A percentile compares a stretch with the other conserved stretches of the same genome.
These are phyloP conservation scores for Rhypophila decipiens DNA, from an alignment of 495 filamentous ascomycete genomes.

Conservation along the genomic window DNA sequence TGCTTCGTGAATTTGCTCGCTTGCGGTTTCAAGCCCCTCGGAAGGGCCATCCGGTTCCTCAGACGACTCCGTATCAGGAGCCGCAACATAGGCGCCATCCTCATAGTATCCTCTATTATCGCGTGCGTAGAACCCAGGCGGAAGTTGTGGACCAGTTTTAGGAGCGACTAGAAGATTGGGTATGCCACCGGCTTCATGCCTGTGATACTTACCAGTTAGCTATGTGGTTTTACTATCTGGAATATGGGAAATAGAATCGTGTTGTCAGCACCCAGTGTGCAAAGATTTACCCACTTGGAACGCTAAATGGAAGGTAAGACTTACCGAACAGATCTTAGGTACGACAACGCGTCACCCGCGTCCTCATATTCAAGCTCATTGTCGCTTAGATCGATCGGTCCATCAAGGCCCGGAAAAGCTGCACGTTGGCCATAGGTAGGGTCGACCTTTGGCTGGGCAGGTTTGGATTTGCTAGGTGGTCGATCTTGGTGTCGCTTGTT, in stretches of 20 bases:
- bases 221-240: constrained; percentile 17
- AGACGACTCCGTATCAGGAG: constrained; percentile 22
- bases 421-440: constrained; percentile 68
- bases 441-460: constrained; percentile 39
- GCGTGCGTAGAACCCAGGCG: constrained; percentile 27
- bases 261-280: constrained; percentile 24
- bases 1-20: constrained; percentile 37
- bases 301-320: constrained; percentile 21
- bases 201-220: constrained; percentile 46
- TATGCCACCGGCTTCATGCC: constrained; percentile 65
- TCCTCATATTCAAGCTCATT: constrained; percentile 54
- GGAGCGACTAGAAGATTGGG: constrained; percentile 58
- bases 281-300: constrained; percentile 6
- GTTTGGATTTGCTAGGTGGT: constrained; percentile 14
- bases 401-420: constrained; percentile 71
- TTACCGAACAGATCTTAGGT: constrained; percentile 78
- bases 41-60: constrained; percentile 10
- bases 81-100: constrained; percentile 65
- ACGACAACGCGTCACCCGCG: constrained; percentile 59
- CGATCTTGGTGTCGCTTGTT: constrained; percentile 24
- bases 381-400: constrained; percentile 29
- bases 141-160: constrained; percentile 40
- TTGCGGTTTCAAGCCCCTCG: constrained; percentile 39
- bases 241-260: constrained; percentile 8
- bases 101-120: constrained; percentile 52